These are phyloP conservation scores for Pseudocercospora cruenta DNA, from an alignment of 2,329 filamentous ascomycete genomes.

Conservation along the genomic window DNA sequence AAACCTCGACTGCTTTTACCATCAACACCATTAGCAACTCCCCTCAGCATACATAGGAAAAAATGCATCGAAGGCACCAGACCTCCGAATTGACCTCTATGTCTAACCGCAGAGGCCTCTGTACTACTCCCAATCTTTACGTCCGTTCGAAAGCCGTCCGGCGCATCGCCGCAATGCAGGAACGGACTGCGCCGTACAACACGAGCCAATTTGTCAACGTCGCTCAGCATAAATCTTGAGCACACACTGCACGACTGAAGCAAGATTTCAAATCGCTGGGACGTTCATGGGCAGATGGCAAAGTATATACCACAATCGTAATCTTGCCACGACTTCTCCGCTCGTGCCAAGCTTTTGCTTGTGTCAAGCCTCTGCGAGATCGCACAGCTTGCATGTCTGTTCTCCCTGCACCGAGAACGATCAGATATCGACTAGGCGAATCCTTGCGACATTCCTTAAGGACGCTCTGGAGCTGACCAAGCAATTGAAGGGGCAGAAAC, in stretches of 20 bases:
- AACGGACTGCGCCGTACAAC: background rate
- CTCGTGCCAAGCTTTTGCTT: background rate
- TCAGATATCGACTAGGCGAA: no score
- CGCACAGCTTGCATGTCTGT: background rate
- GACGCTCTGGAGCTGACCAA: no score
- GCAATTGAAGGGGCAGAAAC: no score
- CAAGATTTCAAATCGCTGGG: background rate
- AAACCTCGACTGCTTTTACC: background rate
- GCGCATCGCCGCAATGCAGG: background rate
- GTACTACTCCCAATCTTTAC: background rate
- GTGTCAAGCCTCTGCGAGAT: background rate
- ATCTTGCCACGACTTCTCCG: background rate
- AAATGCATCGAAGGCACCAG: background rate
- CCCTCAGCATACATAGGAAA: background rate
- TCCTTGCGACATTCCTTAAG: no score
- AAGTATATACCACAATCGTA: background rate
- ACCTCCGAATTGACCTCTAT: background rate
- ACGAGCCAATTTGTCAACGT: conserved; percentile 4
- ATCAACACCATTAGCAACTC: no score
- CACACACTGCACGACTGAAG: background rate
- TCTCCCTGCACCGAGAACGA: background rate
- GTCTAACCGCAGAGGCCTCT: background rate
- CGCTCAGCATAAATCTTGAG: conserved; percentile 1
- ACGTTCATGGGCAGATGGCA: background rate
- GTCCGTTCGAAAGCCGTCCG: no score